Evolutionary conservation across 1,139 yeast species (phyloP).

Genomic region (Protomyces inouyei): DNA sequence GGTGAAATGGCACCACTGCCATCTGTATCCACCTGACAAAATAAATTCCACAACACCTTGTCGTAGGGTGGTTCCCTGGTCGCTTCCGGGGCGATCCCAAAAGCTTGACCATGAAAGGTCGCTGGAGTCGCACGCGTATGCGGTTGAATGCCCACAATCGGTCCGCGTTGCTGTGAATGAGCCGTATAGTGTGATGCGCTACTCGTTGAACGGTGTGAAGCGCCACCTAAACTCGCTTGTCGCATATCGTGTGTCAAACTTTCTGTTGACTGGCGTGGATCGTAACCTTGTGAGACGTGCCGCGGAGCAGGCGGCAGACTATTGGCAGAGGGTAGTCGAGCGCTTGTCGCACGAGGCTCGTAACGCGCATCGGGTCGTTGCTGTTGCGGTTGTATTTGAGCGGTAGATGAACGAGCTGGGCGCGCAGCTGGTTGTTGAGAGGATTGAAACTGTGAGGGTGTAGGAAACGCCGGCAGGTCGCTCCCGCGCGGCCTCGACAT

Average conservation of each 20-base stretch:
- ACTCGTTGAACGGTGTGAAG: background rate
- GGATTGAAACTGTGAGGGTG: background rate
- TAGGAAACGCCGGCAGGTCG: background rate
- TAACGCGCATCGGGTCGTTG: background rate
- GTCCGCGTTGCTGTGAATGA: background rate
- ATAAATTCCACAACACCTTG: constrained; percentile 17
- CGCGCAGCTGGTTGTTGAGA: background rate
- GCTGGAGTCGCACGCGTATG: background rate
- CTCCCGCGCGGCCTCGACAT: background rate
- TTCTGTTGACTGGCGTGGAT: background rate
- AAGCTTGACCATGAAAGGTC: constrained; percentile 19
- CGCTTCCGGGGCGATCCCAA: constrained; percentile 13
- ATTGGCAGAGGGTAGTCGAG: background rate
- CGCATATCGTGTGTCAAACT: background rate
- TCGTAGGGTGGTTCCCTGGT: constrained; percentile 14
- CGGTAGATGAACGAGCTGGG: background rate
- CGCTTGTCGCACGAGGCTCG: background rate
- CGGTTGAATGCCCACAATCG: constrained; percentile 11
- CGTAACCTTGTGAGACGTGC: background rate
- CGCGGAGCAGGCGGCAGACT: background rate
- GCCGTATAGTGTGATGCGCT: background rate
- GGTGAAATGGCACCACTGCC: constrained; percentile 19
- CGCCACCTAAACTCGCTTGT: background rate
- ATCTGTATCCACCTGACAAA: constrained; percentile 26
- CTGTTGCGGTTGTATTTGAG: background rate